Base-by-base conservation (phyloP, 1,139 yeast genomes). In the Yamadazyma conglobata region DNA sequence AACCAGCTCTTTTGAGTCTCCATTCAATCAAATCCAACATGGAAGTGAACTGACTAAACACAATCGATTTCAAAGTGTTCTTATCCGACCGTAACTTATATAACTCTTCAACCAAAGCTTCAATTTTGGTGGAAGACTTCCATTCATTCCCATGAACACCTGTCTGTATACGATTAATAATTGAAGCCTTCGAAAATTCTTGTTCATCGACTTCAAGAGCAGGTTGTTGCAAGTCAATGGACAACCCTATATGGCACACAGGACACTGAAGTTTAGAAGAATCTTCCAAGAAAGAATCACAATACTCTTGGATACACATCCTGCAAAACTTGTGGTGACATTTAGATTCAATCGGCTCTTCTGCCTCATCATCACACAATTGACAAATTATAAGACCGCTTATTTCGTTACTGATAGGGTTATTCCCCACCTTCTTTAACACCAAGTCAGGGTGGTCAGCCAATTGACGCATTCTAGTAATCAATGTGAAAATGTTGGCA, bases 401-500 rank as follows among this genome's bases (percentile, higher is more conserved):
- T 4, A 62, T 48, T 7, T 56, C 60, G 8, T 44, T 46, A 2
- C 63, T 43, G 3, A 64, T 54, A 9, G 62, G 56, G 32, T 68
- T 67, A 24, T 64, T 56, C 4, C 41, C 39, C 5, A 27, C 70
- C 34, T 88, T 69, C 45, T 89, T 79, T 51, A 91, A 64, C 1
- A 91, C 96, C 42, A 93, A 65, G 60, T 93, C 99, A 0, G 98
- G 98, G 56, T 91, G 99, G 55, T 93, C 98, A 0, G 98, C 97
- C 47, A 91, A 68, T 57, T 91, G 98, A 50, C 98, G 76, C 98
- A 91, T 91, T 49, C 98, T 69, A 0, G 98, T 93, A 47, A 91
- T 89, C 36, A 93, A 70, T 0, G 97, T 89, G 61, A 91, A 93
- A 48, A 91, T 89, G 49, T 91, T 91, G 24, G 98, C 98, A 59